Evolutionary conservation across 768 basidiomycete species (phyloP).

Genomic region (Lactarius vividus): DNA sequence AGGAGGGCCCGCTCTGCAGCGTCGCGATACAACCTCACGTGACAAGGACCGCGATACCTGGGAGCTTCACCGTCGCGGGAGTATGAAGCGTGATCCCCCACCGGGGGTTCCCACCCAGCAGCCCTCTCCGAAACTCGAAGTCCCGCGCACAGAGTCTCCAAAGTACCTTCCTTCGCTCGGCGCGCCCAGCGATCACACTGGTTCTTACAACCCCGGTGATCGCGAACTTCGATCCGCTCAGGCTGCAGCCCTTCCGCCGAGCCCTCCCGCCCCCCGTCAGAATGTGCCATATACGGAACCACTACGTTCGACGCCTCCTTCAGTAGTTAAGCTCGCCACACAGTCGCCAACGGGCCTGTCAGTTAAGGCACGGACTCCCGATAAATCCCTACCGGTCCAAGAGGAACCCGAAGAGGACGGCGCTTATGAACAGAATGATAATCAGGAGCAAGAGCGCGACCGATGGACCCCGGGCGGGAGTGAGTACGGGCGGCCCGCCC

Average conservation of each 20-base stretch:
- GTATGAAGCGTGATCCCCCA: constrained; percentile 23
- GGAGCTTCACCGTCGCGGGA: constrained; percentile 24
- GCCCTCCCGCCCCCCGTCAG: constrained; percentile 21
- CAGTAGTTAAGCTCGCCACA: constrained; percentile 6
- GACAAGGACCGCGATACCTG: constrained; percentile 20
- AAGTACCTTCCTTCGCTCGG: constrained; percentile 24
- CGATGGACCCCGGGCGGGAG: constrained; percentile 20
- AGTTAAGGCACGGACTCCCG: constrained; percentile 27
- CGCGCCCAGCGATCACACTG: constrained; percentile 17
- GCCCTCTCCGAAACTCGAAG: constrained; percentile 21
- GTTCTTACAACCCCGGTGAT: constrained; percentile 22
- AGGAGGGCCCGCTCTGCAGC: constrained; percentile 3
- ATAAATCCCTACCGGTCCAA: constrained; percentile 28
- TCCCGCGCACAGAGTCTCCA: constrained; percentile 21
- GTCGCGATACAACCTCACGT: constrained; percentile 22
- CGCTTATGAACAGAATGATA: constrained; percentile 1
- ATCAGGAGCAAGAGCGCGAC: constrained; percentile 22
- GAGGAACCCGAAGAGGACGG: constrained; percentile 28
- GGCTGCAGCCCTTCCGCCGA: constrained; percentile 17
- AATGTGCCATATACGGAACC: constrained; percentile 20
- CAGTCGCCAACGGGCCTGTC: constrained; percentile 25
- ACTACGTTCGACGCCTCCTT: constrained; percentile 23
- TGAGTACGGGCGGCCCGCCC: constrained; percentile 21
- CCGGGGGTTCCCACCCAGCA: constrained; percentile 10
- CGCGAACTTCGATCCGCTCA: constrained; percentile 24